Conservation (phyloP, 1,284 basidiomycete genomes). For the Sporisorium exsertum region DNA sequence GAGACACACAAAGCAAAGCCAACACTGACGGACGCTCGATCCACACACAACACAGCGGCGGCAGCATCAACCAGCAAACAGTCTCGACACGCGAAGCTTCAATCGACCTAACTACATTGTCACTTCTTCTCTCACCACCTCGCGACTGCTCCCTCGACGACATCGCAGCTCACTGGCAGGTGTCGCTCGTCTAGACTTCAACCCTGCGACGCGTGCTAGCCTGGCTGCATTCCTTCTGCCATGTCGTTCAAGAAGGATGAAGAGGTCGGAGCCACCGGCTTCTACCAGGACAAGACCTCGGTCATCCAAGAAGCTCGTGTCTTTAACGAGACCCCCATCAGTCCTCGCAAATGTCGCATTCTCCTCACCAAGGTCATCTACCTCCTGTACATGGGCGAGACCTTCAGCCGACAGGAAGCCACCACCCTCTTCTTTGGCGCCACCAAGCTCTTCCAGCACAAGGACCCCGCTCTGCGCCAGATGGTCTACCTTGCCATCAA, state of each 20-base stretch:
- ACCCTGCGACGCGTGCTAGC: conserved; percentile 3
- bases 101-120: conserved; percentile 5
- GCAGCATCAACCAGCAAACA: not conserved
- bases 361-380: conserved; percentile 96
- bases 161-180: conserved; percentile 14
- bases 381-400: conserved; percentile 94
- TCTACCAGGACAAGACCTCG: conserved; percentile 69
- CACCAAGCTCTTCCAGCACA: conserved; percentile 98
- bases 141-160: not conserved
- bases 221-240: conserved; percentile 15
- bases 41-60: conserved; percentile 6
- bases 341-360: conserved; percentile 87
- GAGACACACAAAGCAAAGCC: conserved; percentile 10
- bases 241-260: conserved; percentile 70
- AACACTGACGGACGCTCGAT: conserved; percentile 4
- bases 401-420: conserved; percentile 93
- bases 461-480: conserved; percentile 95
- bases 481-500: conserved; percentile 99
- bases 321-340: conserved; percentile 98
- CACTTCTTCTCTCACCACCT: not conserved
- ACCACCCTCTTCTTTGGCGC: conserved; percentile 98
- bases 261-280: conserved; percentile 61
- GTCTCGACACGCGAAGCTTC: conserved; percentile 18
- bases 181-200: conserved; percentile 2
- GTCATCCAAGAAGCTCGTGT: conserved; percentile 89